A percentile compares a stretch with the other conserved stretches of the same genome.
phyloP scores from a whole-genome alignment of 768 basidiomycete genomes.

The Lyophyllum semitale region DNA sequence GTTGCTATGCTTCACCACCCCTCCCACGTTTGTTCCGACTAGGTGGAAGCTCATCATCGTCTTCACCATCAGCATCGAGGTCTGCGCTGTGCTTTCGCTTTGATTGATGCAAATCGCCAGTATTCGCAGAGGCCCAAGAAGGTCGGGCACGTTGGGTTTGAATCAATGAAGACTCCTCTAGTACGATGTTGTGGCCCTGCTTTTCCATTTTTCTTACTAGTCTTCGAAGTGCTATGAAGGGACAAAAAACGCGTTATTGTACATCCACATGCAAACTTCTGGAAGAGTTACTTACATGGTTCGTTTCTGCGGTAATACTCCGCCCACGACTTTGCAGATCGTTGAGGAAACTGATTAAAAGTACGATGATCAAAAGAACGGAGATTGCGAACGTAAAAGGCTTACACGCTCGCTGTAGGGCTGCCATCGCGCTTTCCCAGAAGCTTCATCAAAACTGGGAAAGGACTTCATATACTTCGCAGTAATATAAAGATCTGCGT shows the following conservation, averaged over 20 bases:
- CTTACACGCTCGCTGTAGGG: slow-evolving; percentile 53
- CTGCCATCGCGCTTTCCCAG: slow-evolving; percentile 53
- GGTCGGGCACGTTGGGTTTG: slow-evolving; percentile 32
- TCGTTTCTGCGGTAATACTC: slow-evolving; percentile 60
- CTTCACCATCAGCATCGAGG: slow-evolving; percentile 24
- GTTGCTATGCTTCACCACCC: slow-evolving; percentile 14
- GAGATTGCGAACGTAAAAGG: neutral
- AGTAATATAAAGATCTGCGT: slow-evolving; percentile 63
- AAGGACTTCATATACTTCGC: slow-evolving; percentile 59
- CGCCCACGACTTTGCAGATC: slow-evolving; percentile 60
- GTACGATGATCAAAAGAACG: neutral
- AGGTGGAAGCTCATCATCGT: slow-evolving; percentile 9
- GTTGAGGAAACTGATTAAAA: slow-evolving; percentile 48
- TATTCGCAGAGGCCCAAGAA: slow-evolving; percentile 25
- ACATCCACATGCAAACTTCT: neutral
- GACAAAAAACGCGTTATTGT: neutral
- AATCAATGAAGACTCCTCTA: slow-evolving; percentile 18
- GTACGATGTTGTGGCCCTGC: slow-evolving; percentile 19
- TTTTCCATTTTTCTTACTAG: slow-evolving; percentile 41
- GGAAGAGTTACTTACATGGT: slow-evolving; percentile 37
- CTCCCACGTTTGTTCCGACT: slow-evolving; percentile 25
- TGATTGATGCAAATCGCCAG: slow-evolving; percentile 17
- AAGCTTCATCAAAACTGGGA: slow-evolving; percentile 44
- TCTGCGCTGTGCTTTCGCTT: slow-evolving; percentile 39
- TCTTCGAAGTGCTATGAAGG: slow-evolving; percentile 17